These are phyloP conservation scores for Neurospora sp. DNA, from an alignment of 2,329 filamentous ascomycete species.

Conservation along the genomic window DNA sequence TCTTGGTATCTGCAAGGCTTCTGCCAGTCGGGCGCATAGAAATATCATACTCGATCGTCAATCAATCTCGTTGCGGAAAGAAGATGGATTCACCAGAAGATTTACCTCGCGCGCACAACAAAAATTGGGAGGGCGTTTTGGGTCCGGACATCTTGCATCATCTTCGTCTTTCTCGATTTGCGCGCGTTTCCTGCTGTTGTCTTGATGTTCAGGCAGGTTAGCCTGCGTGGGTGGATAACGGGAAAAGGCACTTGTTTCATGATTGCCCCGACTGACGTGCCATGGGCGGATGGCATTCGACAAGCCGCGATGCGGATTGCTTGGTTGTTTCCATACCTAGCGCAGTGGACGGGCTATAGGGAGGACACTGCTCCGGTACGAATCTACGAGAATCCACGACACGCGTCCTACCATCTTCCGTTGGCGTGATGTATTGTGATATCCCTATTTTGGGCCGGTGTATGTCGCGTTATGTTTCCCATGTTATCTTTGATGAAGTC, in stretches of 20 bases:
- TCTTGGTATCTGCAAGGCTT: constrained; percentile 48
- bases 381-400: constrained; percentile 44
- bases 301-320: constrained; percentile 49
- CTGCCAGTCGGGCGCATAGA: constrained; percentile 23
- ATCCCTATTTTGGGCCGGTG: not conserved
- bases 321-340: constrained; percentile 51
- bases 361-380: constrained; percentile 45
- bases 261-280: constrained; percentile 36
- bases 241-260: constrained; percentile 44
- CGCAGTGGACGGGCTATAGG: constrained; percentile 33
- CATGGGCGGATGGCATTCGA: constrained; percentile 21
- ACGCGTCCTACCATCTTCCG: not conserved
- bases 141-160: constrained; percentile 77
- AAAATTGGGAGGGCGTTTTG: constrained; percentile 55
- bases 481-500: not conserved
- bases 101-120: constrained; percentile 39
- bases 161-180: constrained; percentile 29
- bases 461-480: not conserved
- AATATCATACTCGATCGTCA: constrained; percentile 28
- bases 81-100: constrained; percentile 54
- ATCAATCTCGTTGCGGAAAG: constrained; percentile 51
- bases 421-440: constrained; percentile 11
- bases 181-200: constrained; percentile 34
- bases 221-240: constrained; percentile 48
- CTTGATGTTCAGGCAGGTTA: constrained; percentile 25